These are phyloP conservation scores for Lolium rigidum DNA, from an alignment of 176 grass and related monocot species.

Conservation along the genomic window DNA sequence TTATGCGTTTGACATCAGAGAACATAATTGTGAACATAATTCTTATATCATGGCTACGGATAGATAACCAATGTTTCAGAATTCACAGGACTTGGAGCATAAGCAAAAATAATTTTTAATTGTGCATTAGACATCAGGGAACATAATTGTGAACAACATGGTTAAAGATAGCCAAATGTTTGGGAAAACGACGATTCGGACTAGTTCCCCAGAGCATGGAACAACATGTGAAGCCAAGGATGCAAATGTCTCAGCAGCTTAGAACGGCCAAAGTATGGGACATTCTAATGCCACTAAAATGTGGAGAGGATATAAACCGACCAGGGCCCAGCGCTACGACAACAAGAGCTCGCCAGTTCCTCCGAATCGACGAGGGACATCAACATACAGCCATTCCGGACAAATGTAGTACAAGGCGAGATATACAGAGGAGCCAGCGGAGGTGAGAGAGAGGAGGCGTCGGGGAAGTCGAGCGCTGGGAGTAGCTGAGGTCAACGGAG, in stretches of 20 bases:
- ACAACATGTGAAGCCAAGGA: too few relatives aligned
- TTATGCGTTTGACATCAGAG: not conserved
- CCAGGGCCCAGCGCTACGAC: too few relatives aligned
- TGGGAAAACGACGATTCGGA: not conserved
- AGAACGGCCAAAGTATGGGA: not conserved
- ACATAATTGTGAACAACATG: not conserved
- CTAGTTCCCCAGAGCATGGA: not conserved
- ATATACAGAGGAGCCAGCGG: too few relatives aligned
- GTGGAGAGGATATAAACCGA: not conserved
- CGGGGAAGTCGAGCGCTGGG: too few relatives aligned
- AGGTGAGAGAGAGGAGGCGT: too few relatives aligned
- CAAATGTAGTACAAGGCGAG: too few relatives aligned
- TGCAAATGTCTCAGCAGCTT: not conserved
- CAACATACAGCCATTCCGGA: too few relatives aligned
- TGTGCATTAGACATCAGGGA: not conserved
- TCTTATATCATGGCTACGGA: not conserved
- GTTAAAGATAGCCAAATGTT: not conserved
- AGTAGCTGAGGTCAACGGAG: too few relatives aligned
- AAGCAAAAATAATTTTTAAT: not conserved
- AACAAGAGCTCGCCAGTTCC: too few relatives aligned
- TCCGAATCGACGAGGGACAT: too few relatives aligned
- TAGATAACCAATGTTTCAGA: not conserved
- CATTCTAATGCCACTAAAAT: not conserved
- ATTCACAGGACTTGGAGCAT: constrained; percentile 23
- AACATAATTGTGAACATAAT: not conserved